Evolutionary conservation across 2,329 filamentous ascomycete genomes (phyloP).

Genomic region (Stemphylium beticola): DNA sequence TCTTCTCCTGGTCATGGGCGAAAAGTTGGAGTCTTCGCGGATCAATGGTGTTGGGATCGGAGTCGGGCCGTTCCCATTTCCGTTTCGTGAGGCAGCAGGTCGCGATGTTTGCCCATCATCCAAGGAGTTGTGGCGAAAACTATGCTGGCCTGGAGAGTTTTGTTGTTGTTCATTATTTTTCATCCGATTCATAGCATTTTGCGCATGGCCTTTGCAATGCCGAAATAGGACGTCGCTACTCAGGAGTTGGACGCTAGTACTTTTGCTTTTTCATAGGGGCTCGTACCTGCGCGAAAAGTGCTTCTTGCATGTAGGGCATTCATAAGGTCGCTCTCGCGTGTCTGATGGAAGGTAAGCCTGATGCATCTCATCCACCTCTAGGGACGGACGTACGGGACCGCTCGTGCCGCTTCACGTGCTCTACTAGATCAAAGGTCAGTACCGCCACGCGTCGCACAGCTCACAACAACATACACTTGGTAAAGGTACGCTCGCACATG

Average conservation of each 20-base stretch:
- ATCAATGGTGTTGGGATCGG: conserved; percentile 27
- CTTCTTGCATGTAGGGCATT: conserved; percentile 61
- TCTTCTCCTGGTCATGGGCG: conserved; percentile 33
- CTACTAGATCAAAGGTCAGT: conserved; percentile 28
- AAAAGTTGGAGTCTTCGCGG: conserved; percentile 34
- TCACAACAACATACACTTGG: conserved; percentile 46
- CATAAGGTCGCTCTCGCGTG: conserved; percentile 61
- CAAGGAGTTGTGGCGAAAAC: conserved; percentile 17
- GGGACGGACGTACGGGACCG: conserved; percentile 56
- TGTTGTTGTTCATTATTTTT: conserved; percentile 40
- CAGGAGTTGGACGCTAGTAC: conserved; percentile 27
- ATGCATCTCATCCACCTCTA: background rate
- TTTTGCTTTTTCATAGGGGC: conserved; percentile 11
- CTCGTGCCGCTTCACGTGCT: conserved; percentile 63
- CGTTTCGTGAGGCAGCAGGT: conserved; percentile 21
- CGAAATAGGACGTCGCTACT: conserved; percentile 58
- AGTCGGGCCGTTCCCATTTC: conserved; percentile 25
- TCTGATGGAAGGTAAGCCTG: conserved; percentile 48
- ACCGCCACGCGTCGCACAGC: background rate
- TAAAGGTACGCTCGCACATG: conserved; percentile 61
- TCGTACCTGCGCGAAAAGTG: conserved; percentile 61
- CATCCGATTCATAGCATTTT: conserved; percentile 48
- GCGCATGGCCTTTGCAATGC: conserved; percentile 59
- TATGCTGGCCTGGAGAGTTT: conserved; percentile 34
- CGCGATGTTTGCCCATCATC: conserved; percentile 29